Percentiles rank a stretch among this genome's conserved stretches.
phyloP scores from a whole-genome alignment of 1,284 basidiomycete species.

The Apiotrichum akiyoshidainum region DNA sequence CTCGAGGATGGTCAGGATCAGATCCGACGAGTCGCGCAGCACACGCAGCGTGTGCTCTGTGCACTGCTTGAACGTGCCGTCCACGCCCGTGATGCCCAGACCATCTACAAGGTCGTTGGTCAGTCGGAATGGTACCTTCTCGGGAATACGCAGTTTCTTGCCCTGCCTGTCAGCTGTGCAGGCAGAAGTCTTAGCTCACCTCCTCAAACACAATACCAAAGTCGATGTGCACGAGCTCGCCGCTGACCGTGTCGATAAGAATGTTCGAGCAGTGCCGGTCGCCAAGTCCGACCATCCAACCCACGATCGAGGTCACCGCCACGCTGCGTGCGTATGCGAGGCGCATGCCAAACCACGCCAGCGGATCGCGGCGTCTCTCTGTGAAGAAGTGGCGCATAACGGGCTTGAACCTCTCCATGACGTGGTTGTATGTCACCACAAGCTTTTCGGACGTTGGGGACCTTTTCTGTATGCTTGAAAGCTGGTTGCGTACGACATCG shows the following conservation, averaged over 20 bases:
- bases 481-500: slow-evolving; percentile 25
- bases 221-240: slow-evolving; percentile 92
- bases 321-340: slow-evolving; percentile 86
- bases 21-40: slow-evolving; percentile 73
- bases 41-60: slow-evolving; percentile 92
- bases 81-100: slow-evolving; percentile 82
- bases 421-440: slow-evolving; percentile 56
- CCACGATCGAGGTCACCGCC: slow-evolving; percentile 90
- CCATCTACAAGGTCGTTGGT: slow-evolving; percentile 93
- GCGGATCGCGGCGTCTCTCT: slow-evolving; percentile 79
- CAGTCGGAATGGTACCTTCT: slow-evolving; percentile 90
- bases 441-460: slow-evolving; percentile 43
- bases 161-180: slow-evolving; percentile 58
- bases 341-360: slow-evolving; percentile 90
- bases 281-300: slow-evolving; percentile 86
- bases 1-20: slow-evolving; percentile 91
- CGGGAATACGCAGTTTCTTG: slow-evolving; percentile 73
- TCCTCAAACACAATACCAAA: slow-evolving; percentile 96
- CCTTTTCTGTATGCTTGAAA: slow-evolving; percentile 40
- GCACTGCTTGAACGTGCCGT: slow-evolving; percentile 92
- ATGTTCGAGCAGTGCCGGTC: slow-evolving; percentile 94
- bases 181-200: slow-evolving; percentile 52
- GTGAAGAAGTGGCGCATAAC: slow-evolving; percentile 94
- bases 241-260: slow-evolving; percentile 74
- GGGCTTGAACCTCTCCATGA: slow-evolving; percentile 66